Evolutionary conservation across 768 basidiomycete genomes (phyloP).

Genomic region (Tulasnella sp.): DNA sequence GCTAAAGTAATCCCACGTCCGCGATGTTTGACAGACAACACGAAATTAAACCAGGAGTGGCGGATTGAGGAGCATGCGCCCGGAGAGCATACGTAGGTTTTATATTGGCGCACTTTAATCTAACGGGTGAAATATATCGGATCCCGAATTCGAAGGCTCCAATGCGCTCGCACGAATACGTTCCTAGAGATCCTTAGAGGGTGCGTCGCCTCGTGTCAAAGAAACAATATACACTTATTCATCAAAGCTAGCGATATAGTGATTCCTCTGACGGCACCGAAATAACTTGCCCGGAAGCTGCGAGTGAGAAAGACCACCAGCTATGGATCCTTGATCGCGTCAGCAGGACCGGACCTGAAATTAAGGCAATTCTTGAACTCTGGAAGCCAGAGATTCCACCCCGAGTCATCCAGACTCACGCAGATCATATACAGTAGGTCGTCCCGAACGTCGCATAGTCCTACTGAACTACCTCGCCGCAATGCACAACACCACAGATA

Average conservation of each 20-base stretch:
- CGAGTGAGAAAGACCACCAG: too few species aligned
- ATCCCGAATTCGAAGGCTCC: background rate
- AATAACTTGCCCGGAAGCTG: too few species aligned
- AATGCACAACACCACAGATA: background rate
- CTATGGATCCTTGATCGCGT: background rate
- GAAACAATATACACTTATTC: too few species aligned
- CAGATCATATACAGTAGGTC: background rate
- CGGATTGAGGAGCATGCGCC: background rate
- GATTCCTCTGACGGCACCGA: too few species aligned
- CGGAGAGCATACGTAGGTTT: background rate
- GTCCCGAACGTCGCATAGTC: background rate
- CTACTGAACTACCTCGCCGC: background rate
- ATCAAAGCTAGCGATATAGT: too few species aligned
- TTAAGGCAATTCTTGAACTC: background rate
- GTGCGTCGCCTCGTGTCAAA: background rate
- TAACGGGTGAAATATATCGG: too few species aligned
- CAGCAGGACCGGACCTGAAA: background rate
- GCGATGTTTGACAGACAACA: background rate
- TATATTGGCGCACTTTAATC: too few species aligned
- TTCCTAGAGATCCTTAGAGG: background rate
- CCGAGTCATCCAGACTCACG: background rate
- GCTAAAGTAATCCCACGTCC: too few species aligned
- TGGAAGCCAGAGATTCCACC: background rate
- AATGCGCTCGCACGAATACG: background rate
- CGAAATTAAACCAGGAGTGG: background rate